These are phyloP conservation scores for Tardiomyces depauwii DNA, from an alignment of 1,139 yeast genomes.

Conservation along the genomic window DNA sequence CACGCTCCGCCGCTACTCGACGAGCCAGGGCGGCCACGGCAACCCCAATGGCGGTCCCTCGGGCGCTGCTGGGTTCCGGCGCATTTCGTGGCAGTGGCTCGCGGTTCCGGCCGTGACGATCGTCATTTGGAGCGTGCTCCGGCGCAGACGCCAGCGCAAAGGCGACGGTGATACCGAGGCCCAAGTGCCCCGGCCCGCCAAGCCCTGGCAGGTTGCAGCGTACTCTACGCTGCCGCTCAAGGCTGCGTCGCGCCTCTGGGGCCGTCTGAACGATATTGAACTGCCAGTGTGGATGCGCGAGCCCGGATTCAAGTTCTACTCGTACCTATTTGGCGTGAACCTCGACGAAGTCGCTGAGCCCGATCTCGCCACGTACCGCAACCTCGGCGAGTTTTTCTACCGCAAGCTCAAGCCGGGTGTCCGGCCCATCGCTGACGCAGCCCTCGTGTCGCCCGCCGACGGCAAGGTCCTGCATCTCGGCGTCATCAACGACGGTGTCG, in stretches of 20 bases:
- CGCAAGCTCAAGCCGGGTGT: conserved; percentile 69
- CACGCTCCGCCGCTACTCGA: conserved; percentile 1
- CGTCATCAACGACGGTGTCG: conserved; percentile 52
- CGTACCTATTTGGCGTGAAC: conserved; percentile 77
- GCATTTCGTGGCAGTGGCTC: conserved; percentile 55
- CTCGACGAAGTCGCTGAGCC: conserved; percentile 82
- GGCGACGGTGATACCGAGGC: conserved; percentile 7
- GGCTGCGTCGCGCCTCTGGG: conserved; percentile 91
- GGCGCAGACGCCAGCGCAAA: conserved; percentile 23
- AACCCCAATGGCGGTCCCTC: background rate
- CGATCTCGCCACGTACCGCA: conserved; percentile 60
- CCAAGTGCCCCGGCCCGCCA: conserved; percentile 37
- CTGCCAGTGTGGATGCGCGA: conserved; percentile 84
- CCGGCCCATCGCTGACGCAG: conserved; percentile 57
- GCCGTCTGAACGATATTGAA: conserved; percentile 69
- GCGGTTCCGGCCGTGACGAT: conserved; percentile 54
- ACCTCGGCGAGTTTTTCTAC: conserved; percentile 86
- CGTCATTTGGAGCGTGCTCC: conserved; percentile 54
- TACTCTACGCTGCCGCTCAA: conserved; percentile 87
- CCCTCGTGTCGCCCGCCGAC: conserved; percentile 85
- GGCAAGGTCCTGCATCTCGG: conserved; percentile 87
- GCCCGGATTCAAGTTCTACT: conserved; percentile 71
- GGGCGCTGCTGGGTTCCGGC: conserved; percentile 7
- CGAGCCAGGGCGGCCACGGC: background rate
- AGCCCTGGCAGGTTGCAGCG: conserved; percentile 82